phyloP scores from a whole-genome alignment of 2,329 filamentous ascomycete species.

The Pleoardoris graminearum region DNA sequence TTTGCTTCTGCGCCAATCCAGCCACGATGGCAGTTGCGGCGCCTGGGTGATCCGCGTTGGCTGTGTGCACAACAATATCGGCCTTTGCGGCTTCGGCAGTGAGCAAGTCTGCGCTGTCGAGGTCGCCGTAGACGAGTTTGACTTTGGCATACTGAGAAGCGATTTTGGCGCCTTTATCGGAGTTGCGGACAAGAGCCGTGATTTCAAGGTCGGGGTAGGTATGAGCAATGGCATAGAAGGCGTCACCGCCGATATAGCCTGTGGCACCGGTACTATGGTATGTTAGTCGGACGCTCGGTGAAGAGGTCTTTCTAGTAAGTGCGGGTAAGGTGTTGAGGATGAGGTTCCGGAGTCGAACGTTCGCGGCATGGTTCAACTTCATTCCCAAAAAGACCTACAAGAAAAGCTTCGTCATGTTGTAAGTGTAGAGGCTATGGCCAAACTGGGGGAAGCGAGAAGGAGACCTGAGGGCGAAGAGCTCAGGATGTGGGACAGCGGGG shows the following conservation, averaged over 20 bases:
- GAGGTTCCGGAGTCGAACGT: no score
- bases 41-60: constrained; percentile 33
- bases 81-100: constrained; percentile 32
- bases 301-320: no score
- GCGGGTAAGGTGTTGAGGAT: no score
- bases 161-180: constrained; percentile 53
- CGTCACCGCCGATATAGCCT: constrained; percentile 40
- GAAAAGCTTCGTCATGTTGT: constrained; percentile 20
- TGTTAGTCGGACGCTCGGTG: no score
- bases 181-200: constrained; percentile 55
- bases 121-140: constrained; percentile 56
- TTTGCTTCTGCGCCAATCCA: constrained; percentile 47
- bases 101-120: constrained; percentile 33
- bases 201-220: constrained; percentile 55
- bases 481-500: no score
- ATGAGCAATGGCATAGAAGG: constrained; percentile 42
- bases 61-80: constrained; percentile 43
- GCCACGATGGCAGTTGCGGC: constrained; percentile 31
- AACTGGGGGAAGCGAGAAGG: neutral
- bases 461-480: neutral
- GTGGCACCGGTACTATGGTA: constrained; percentile 34
- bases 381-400: constrained; percentile 10
- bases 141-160: constrained; percentile 53
- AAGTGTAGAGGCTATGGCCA: neutral
- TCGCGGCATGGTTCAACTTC: no score